Evolutionary conservation across 352 stramenopile genomes (phyloP).

Genomic region (Pythium rhizo-oryzae): DNA sequence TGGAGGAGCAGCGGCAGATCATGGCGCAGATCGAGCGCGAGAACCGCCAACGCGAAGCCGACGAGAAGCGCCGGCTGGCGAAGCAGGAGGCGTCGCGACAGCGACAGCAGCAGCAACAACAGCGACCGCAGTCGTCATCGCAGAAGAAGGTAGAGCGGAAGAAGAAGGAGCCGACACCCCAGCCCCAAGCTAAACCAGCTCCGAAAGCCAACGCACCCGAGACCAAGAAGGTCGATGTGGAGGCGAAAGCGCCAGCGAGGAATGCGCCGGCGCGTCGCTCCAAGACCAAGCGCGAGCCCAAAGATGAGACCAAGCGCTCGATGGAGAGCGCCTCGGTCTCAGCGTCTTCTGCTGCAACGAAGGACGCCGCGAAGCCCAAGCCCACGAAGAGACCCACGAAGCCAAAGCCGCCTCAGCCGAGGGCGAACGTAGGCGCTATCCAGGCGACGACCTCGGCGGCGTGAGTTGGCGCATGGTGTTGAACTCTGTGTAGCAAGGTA

Average conservation of each 20-base stretch:
- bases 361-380: conserved; percentile 10
- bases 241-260: not conserved
- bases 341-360: not conserved
- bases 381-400: conserved; percentile 8
- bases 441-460: conserved; percentile 3
- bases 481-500: not conserved
- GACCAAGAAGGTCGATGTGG: conserved; percentile 23
- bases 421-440: not conserved
- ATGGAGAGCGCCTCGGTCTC: not conserved
- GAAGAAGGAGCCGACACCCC: not conserved
- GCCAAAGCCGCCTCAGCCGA: not conserved
- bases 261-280: not conserved
- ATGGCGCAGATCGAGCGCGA: conserved; percentile 57
- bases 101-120: not conserved
- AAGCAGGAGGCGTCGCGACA: conserved; percentile 8
- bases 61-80: conserved; percentile 13
- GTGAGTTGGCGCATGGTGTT: conserved; percentile 1
- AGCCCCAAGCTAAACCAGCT: conserved; percentile 9
- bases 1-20: conserved; percentile 72
- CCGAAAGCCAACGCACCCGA: conserved; percentile 9
- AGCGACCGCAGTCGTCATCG: not conserved
- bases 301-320: not conserved
- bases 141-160: not conserved
- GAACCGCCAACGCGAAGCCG: conserved; percentile 31
- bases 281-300: conserved; percentile 6